Evolutionary conservation across 2,329 filamentous ascomycete species (phyloP), one percentile per base, ranked within the genome.

Genomic region (Penicillium expansum): DNA sequence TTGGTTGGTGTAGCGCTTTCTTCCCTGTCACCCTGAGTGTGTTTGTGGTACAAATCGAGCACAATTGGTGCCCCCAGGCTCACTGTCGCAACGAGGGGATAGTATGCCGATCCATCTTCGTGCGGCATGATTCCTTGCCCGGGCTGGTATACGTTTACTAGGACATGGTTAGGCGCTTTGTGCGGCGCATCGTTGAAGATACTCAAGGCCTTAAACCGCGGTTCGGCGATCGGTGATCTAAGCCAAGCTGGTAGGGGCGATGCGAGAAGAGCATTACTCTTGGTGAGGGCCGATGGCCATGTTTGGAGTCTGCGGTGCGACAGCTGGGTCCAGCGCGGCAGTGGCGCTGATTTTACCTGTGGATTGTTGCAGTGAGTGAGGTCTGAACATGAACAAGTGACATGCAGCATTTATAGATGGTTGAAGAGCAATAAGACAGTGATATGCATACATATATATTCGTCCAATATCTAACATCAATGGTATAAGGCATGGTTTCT

Each of bases 51-150:
- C 14, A 97, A 78, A 65, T 96, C 87, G 50, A 97, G 79, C 56
- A 93, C 91, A 9, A 96, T 79, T 47, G 85, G 85, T 10, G 85
- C 85, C 0, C 91, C 91, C 8, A 99, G 77, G 75, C 91, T 96
- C 61, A 97, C 87, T 1, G 94, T 97, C 62, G 91, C 94, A 13
- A 97, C 93, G 14, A 95, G 86, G 1, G 89, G 89, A 69, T 89
- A 83, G 71, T 99, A 99, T 10, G 93, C 91, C 9, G 83, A 78
- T 1, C 93, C 94, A 72, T 99, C 93, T 80, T 97, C 94, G 73
- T 97, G 93, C 45, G 92, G 87, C 90, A 97, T 96, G 63, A 97
- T 97, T n/a, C 93, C 93, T 61, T 96, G 85, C 2, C 90, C 91
- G 0, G 90, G 86, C 1, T 82, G 81, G 73, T 97, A 99, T 73